These are phyloP conservation scores for Colletotrichum theobromicola DNA, from an alignment of 2,329 filamentous ascomycete genomes.

Conservation along the genomic window DNA sequence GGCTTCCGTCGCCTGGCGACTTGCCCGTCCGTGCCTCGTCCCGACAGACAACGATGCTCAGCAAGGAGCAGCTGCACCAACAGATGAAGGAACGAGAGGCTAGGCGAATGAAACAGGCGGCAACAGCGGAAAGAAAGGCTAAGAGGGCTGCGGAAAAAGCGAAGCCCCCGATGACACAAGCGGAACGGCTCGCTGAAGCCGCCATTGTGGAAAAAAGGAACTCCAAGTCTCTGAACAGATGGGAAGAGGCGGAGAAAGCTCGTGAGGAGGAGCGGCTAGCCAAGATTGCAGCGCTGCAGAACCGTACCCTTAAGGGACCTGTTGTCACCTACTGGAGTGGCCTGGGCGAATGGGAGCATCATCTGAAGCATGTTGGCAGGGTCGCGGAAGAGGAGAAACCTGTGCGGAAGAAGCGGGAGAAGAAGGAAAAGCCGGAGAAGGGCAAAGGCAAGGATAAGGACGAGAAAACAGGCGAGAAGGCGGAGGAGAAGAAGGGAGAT, in stretches of 20 bases:
- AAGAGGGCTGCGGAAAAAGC: conserved; percentile 76
- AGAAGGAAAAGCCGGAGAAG: conserved; percentile 48
- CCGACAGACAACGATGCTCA: conserved; percentile 61
- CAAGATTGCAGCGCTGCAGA: conserved; percentile 86
- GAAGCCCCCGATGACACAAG: conserved; percentile 85
- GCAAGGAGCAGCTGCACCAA: conserved; percentile 68
- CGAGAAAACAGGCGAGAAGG: conserved; percentile 10
- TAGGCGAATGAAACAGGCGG: conserved; percentile 73
- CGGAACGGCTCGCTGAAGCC: conserved; percentile 82
- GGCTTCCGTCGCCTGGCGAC: conserved; percentile 60
- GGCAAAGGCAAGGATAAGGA: conserved; percentile 33
- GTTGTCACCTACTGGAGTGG: conserved; percentile 95
- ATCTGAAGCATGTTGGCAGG: conserved; percentile 73
- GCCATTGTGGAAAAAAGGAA: conserved; percentile 85
- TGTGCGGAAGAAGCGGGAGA: conserved; percentile 58
- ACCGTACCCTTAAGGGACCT: conserved; percentile 84
- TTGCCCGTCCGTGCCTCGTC: conserved; percentile 64
- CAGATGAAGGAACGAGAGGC: conserved; percentile 78
- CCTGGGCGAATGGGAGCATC: conserved; percentile 80
- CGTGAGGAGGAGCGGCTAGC: conserved; percentile 83
- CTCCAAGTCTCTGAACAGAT: conserved; percentile 86
- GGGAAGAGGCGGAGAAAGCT: conserved; percentile 92
- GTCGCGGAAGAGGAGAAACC: conserved; percentile 67
- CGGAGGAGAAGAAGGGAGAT: conserved; percentile 10
- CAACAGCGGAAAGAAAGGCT: conserved; percentile 69